A percentile compares a stretch with the other conserved stretches of the same genome.
Conservation (phyloP, 1,139 yeast species). For the Williopsis jadinii region DNA sequence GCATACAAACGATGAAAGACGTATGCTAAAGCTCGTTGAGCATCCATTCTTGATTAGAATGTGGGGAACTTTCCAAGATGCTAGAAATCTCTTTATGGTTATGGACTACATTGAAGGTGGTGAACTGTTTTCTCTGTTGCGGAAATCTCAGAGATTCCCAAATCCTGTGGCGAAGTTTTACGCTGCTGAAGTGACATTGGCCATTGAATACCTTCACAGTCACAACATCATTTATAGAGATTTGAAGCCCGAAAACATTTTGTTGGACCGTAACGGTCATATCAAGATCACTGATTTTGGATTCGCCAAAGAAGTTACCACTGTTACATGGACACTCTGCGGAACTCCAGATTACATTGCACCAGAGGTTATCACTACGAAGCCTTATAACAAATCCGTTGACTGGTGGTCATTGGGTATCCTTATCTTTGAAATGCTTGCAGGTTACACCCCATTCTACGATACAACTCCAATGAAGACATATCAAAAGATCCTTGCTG, state of each 20-base stretch:
- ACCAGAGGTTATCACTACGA: constrained; percentile 94
- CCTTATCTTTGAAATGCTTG: constrained; percentile 90
- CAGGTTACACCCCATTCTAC: constrained; percentile 96
- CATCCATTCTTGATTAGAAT: constrained; percentile 92
- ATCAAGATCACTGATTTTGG: constrained; percentile 96
- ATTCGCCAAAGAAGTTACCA: constrained; percentile 90
- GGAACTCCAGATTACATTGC: constrained; percentile 99
- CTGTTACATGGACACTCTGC: constrained; percentile 94
- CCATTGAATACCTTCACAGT: constrained; percentile 85
- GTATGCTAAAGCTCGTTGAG: constrained; percentile 88
- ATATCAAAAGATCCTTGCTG: constrained; percentile 86
- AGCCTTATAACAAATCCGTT: constrained; percentile 93
- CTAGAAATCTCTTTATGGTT: constrained; percentile 85
- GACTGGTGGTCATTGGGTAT: constrained; percentile 99
- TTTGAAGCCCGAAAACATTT: constrained; percentile 90
- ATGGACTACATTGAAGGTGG: constrained; percentile 99
- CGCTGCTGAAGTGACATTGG: constrained; percentile 92
- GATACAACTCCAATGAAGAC: constrained; percentile 97
- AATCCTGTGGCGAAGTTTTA: constrained; percentile 97
- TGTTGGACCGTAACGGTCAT: constrained; percentile 90
- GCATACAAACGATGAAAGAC: constrained; percentile 94
- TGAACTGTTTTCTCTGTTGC: constrained; percentile 77
- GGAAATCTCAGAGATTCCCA: constrained; percentile 92
- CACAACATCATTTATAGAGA: constrained; percentile 93
- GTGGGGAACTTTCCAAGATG: constrained; percentile 99